Evolutionary conservation across 495 filamentous ascomycete genomes (phyloP), one percentile per base, ranked within the genome.

Genomic region (Ramalina peruviana): DNA sequence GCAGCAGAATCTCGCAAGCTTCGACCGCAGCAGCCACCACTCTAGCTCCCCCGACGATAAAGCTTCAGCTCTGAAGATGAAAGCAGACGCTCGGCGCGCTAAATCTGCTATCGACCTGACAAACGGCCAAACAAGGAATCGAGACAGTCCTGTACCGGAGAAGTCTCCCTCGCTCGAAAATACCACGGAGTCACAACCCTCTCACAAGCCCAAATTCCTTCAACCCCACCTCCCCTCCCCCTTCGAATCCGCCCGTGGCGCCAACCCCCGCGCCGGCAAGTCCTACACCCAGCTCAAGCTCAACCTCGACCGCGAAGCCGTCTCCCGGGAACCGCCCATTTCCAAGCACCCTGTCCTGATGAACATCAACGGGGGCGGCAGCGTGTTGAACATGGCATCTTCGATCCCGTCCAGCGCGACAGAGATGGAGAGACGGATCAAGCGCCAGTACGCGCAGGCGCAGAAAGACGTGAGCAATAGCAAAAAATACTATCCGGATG

Each of bases 231-330:
- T 39, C 19, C 16, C 50, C 23, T 57, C 55, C 16, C 54, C 54
- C 21, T 60, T 50, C 45, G 52, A 54, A 50, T 58, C 58, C 15
- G 58, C 54, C 12, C 58, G 52, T 46, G 53, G 52, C 23, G 46
- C 47, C 11, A 51, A 56, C 33, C 52, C 53, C 17, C 30, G 19
- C 15, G 50, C 53, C 4, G 46, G 42, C 21, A 53, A 56, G 25
- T 60, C 58, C 13, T 49, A 49, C 17, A 60, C 58, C 19, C 58
- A 60, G 30, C 49, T 58, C 1, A 55, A 57, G 25, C 46, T 60
- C 13, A 53, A 60, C n/a, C 52, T 60, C 16, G 56, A 60, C 15
- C 55, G 58, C 23, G 49, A 54, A 50, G 40, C 47, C 48, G 39
- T 48, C 41, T 44, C 49, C 27, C 57, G 51, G 16, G 54, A 56